Conservation (phyloP, 257 asterid genomes). For the Verbena officinalis region DNA sequence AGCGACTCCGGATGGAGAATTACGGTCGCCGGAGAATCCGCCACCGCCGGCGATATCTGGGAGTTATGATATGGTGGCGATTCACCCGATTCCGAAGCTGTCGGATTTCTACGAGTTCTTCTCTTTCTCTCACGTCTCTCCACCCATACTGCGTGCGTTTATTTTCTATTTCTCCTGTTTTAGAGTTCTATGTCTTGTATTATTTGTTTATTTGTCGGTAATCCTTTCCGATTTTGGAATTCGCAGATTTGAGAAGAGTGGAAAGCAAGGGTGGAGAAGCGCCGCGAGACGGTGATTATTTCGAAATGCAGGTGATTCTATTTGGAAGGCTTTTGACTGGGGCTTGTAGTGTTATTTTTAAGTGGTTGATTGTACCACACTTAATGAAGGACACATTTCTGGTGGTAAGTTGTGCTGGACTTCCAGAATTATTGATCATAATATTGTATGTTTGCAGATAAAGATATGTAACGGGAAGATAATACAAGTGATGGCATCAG, state of each 20-base stretch:
- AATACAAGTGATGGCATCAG: conserved; percentile 84
- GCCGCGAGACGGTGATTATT: conserved; percentile 71
- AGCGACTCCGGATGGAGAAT: conserved; percentile 56
- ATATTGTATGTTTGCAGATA: conserved; percentile 64
- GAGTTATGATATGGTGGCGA: conserved; percentile 91
- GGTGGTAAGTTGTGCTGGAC: conserved; percentile 7
- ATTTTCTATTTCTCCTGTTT: background rate
- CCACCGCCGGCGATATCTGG: conserved; percentile 56
- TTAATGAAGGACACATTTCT: no score
- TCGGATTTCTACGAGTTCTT: conserved; percentile 97
- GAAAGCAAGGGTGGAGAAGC: conserved; percentile 54
- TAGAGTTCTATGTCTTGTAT: background rate
- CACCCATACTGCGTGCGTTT: conserved; percentile 82
- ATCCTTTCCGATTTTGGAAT: background rate
- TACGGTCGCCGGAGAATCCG: conserved; percentile 47
- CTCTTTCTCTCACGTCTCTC: conserved; percentile 76
- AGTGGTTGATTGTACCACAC: no score
- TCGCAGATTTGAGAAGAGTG: conserved; percentile 70
- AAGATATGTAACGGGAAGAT: conserved; percentile 96
- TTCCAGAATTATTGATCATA: conserved; percentile 23
- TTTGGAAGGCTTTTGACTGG: background rate
- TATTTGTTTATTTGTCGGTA: background rate
- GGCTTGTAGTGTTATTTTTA: background rate
- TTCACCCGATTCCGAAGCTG: conserved; percentile 94
- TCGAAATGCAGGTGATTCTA: conserved; percentile 75